A percentile compares a stretch with the other conserved stretches of the same genome.
Conservation (phyloP, 1,284 basidiomycete species). For the Marasmius oreades region DNA sequence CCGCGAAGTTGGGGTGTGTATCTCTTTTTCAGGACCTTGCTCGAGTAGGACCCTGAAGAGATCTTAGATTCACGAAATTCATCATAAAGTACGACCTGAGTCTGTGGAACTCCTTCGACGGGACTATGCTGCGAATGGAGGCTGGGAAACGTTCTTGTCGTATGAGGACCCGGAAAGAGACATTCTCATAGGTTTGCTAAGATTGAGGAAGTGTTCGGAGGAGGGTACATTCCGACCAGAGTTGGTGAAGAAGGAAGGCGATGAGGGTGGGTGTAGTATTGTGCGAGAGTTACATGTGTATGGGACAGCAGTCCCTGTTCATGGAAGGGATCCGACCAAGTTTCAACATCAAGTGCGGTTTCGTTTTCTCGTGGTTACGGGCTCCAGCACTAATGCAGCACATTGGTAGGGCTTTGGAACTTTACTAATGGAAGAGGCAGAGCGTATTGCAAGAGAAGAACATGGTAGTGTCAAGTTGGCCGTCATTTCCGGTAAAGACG, state of each 20-base stretch:
- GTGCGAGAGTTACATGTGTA: slow-evolving; percentile 99
- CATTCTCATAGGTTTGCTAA: slow-evolving; percentile 92
- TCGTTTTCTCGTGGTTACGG: slow-evolving; percentile 6
- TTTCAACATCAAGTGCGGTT: slow-evolving; percentile 85
- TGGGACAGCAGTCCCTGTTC: slow-evolving; percentile 96
- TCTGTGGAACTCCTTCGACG: slow-evolving; percentile 95
- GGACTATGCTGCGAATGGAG: slow-evolving; percentile 96
- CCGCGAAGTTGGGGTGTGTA: slow-evolving; percentile 93
- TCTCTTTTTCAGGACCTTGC: slow-evolving; percentile 4
- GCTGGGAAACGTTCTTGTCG: slow-evolving; percentile 99
- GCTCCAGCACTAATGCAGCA: not conserved
- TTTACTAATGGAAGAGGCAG: slow-evolving; percentile 98
- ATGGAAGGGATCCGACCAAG: slow-evolving; percentile 64
- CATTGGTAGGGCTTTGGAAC: slow-evolving; percentile 86
- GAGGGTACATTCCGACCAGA: slow-evolving; percentile 97
- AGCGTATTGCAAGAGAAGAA: slow-evolving; percentile 96
- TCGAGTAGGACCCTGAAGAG: not conserved
- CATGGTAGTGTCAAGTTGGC: slow-evolving; percentile 93
- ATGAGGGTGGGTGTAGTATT: slow-evolving; percentile 86
- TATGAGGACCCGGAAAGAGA: slow-evolving; percentile 98
- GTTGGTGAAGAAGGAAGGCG: slow-evolving; percentile 56
- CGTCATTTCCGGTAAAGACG: slow-evolving; percentile 83
- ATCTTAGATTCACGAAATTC: slow-evolving; percentile 91
- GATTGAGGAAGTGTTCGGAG: slow-evolving; percentile 92
- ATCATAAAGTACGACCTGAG: slow-evolving; percentile 95